These are phyloP conservation scores for Penicillium dipodomyicola DNA, from an alignment of 495 filamentous ascomycete species.

Conservation along the genomic window DNA sequence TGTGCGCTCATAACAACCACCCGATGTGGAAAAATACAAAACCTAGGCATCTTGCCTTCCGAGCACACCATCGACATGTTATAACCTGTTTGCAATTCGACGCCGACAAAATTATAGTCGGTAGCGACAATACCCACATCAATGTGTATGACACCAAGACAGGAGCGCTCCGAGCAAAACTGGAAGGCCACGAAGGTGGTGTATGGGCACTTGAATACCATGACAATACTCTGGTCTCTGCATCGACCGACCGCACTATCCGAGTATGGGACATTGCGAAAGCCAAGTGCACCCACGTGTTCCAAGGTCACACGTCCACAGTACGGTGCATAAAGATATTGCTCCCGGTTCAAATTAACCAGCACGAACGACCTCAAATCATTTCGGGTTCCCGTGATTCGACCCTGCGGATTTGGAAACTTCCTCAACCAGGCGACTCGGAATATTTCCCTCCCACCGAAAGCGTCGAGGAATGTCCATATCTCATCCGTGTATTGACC, in stretches of 20 bases:
- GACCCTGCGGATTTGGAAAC: constrained; percentile 88
- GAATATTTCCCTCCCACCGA: constrained; percentile 75
- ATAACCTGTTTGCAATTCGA: constrained; percentile 99
- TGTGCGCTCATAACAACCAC: not conserved
- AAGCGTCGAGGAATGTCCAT: constrained; percentile 81
- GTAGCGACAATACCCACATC: constrained; percentile 95
- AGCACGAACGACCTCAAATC: constrained; percentile 78
- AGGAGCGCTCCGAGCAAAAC: constrained; percentile 72
- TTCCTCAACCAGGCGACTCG: constrained; percentile 72
- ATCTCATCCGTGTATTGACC: constrained; percentile 82
- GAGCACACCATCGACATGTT: constrained; percentile 90
- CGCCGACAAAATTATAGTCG: constrained; percentile 93
- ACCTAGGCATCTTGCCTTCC: constrained; percentile 89
- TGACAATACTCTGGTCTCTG: constrained; percentile 89
- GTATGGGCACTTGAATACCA: constrained; percentile 98
- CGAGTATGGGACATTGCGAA: constrained; percentile 95
- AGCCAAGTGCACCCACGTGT: constrained; percentile 86
- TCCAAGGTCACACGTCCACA: constrained; percentile 97
- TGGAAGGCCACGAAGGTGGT: constrained; percentile 92
- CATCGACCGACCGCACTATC: constrained; percentile 90
- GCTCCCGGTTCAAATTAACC: constrained; percentile 75
- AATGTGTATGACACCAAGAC: constrained; percentile 99
- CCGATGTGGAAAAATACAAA: constrained; percentile 75
- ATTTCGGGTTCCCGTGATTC: constrained; percentile 98
- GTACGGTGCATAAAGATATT: constrained; percentile 94